Base-by-base conservation (phyloP, 148 eudicot species). In the Rhododendron ferrugineum region DNA sequence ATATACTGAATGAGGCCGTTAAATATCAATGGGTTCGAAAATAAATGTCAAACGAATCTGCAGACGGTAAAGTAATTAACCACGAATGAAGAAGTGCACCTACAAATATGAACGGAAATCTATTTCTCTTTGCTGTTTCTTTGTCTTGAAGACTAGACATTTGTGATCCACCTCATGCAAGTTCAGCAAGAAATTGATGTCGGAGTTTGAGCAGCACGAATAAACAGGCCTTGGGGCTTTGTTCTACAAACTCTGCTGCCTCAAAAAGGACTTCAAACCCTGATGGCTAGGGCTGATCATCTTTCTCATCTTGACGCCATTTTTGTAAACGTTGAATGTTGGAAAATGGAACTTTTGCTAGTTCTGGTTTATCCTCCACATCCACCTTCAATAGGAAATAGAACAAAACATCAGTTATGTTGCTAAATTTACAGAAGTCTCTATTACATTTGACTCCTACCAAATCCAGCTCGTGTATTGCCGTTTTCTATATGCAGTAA, bases 231-330 rank as follows among this genome's bases (percentile, higher is more conserved):
- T 13, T 32, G 34, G 34, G 46, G 34, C 49, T 34, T 52, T 36
- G 49, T 76, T 52, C 42, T 56, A 78, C 30, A 60, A n/a, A 42
- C 34, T 77, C 30, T 60, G 47, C 9, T 60, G 73, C 72, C 81
- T 56, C 44, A 84, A 16, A 40, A 50, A 47, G 68, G 80, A 50
- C 68, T 84, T 70, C 66, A 84, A 74, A 13, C 18, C 49, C 70
- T 42, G 87, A 44, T 75, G 81, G 85, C 84, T 22, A n/a, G 82
- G 54, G 85, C 44, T 46, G 52, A 77, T 50, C 68, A 86, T 49
- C 70, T 86, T 81, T 72, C 84, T 82, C 81, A 82, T n/a, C 78
- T 81, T 78, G 85, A 40, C 10, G n/a, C 83, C 88, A 30, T 47
- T 78, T 56, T 44, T 84, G 86, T 84, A 78, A 28, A 78, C 64